Percentiles rank a stretch among this genome's conserved stretches.
These are phyloP conservation scores for Lasiodiplodia citricola DNA, from an alignment of 2,329 filamentous ascomycete genomes.

Conservation along the genomic window DNA sequence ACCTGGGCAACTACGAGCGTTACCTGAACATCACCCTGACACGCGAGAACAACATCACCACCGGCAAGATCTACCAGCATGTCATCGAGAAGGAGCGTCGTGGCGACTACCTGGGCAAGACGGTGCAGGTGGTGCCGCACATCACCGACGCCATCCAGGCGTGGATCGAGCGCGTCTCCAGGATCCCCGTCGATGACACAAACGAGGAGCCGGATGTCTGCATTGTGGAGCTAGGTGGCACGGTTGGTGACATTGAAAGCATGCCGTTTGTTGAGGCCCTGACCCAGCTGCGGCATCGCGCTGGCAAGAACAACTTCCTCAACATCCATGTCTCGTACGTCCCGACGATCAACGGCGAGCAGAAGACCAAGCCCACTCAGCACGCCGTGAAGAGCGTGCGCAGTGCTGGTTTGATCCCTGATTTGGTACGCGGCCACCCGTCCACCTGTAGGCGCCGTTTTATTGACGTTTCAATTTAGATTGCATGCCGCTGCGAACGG, in stretches of 20 bases:
- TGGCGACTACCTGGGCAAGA: conserved; percentile 84
- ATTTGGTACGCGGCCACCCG: conserved; percentile 57
- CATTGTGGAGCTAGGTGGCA: conserved; percentile 76
- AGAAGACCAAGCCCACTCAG: conserved; percentile 98
- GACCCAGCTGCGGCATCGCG: conserved; percentile 74
- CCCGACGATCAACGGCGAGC: conserved; percentile 75
- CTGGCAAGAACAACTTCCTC: conserved; percentile 79
- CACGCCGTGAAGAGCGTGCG: conserved; percentile 84
- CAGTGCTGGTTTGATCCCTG: conserved; percentile 70
- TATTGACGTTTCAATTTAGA: conserved; percentile 54
- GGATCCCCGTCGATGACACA: conserved; percentile 84
- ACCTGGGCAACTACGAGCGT: conserved; percentile 77
- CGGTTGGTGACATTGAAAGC: conserved; percentile 82
- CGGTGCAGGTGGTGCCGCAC: conserved; percentile 91
- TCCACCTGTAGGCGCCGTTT: conserved; percentile 14
- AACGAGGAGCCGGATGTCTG: conserved; percentile 86
- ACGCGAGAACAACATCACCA: conserved; percentile 93
- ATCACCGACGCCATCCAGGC: conserved; percentile 90
- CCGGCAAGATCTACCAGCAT: conserved; percentile 91
- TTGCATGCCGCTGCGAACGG: conserved; percentile 88
- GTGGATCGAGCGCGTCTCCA: conserved; percentile 87
- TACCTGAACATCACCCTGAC: conserved; percentile 84
- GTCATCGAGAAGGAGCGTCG: conserved; percentile 77
- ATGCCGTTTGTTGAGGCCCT: conserved; percentile 88
- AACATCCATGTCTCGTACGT: conserved; percentile 91